phyloP scores from a whole-genome alignment of 2,329 filamentous ascomycete species.

The Tolypocladium sp. region DNA sequence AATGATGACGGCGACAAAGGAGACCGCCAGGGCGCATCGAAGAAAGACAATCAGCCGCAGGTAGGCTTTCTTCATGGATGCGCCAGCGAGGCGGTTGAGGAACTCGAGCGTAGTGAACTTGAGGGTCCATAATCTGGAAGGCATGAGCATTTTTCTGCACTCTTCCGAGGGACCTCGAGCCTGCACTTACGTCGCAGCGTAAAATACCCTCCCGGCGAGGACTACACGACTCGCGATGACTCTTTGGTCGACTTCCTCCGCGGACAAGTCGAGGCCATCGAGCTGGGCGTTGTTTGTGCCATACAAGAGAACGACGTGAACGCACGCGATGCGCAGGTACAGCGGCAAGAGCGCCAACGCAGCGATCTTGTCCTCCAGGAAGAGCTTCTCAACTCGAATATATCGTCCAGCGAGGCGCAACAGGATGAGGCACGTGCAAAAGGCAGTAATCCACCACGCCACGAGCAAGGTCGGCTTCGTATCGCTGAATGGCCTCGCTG shows the following conservation, averaged over 20 bases:
- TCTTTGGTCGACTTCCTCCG: constrained; percentile 51
- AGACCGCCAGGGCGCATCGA: constrained; percentile 63
- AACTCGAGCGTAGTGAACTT: constrained; percentile 90
- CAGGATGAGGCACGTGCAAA: constrained; percentile 75
- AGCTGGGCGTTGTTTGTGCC: constrained; percentile 83
- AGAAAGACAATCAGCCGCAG: constrained; percentile 62
- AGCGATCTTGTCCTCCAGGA: constrained; percentile 82
- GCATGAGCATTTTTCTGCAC: neutral
- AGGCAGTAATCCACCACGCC: constrained; percentile 89
- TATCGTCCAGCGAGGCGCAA: constrained; percentile 74
- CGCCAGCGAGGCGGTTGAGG: constrained; percentile 72
- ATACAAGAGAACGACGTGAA: constrained; percentile 75
- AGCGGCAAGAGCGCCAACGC: constrained; percentile 73
- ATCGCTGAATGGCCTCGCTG: constrained; percentile 25
- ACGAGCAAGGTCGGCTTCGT: constrained; percentile 91
- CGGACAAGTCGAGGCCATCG: constrained; percentile 39
- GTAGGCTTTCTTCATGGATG: constrained; percentile 73
- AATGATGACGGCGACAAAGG: constrained; percentile 72
- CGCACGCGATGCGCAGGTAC: constrained; percentile 74
- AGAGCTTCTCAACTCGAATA: constrained; percentile 75
- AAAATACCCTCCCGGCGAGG: constrained; percentile 72
- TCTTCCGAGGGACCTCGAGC: neutral
- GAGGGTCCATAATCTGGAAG: constrained; percentile 72
- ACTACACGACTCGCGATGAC: constrained; percentile 73
- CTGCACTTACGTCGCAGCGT: constrained; percentile 72